phyloP scores from a whole-genome alignment of 1,284 basidiomycete genomes.

The Takashimella koratensis region DNA sequence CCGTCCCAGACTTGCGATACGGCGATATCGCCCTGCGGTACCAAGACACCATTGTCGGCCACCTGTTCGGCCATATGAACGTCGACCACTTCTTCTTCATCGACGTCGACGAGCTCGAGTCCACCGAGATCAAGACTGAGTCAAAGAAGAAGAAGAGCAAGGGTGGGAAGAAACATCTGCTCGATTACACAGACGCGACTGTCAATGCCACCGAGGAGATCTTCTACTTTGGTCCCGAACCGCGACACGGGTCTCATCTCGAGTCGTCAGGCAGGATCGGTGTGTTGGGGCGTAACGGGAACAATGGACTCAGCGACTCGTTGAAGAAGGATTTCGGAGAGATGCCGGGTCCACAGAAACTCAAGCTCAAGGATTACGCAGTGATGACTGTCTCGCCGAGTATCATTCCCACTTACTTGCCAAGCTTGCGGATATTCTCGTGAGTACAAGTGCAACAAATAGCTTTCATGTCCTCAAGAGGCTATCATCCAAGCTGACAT shows the following conservation, averaged over 20 bases:
- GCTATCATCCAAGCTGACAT: too few relatives aligned
- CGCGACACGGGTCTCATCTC: slow-evolving; percentile 24
- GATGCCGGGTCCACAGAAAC: slow-evolving; percentile 52
- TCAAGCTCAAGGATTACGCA: slow-evolving; percentile 64
- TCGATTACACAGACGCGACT: background rate
- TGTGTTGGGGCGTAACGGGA: slow-evolving; percentile 25
- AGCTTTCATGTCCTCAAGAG: background rate
- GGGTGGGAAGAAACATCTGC: background rate
- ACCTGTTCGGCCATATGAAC: slow-evolving; percentile 70
- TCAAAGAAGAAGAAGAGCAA: background rate
- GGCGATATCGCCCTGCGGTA: slow-evolving; percentile 74
- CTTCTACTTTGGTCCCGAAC: slow-evolving; percentile 18
- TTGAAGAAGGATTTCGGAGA: slow-evolving; percentile 43
- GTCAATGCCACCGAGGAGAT: slow-evolving; percentile 10
- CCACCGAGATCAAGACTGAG: background rate
- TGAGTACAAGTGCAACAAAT: slow-evolving; percentile 45
- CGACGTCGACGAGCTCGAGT: slow-evolving; percentile 44
- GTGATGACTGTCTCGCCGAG: slow-evolving; percentile 74
- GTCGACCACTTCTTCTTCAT: slow-evolving; percentile 52
- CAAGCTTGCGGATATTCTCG: slow-evolving; percentile 74
- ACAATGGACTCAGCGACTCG: slow-evolving; percentile 29
- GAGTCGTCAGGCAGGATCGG: slow-evolving; percentile 25
- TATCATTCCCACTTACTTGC: slow-evolving; percentile 84
- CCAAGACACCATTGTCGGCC: slow-evolving; percentile 87
- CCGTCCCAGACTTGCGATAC: slow-evolving; percentile 74